A percentile compares a stretch with the other conserved stretches of the same genome.
phyloP scores from a whole-genome alignment of 2,329 filamentous ascomycete species.

The Trichophyton mentagrophytes region DNA sequence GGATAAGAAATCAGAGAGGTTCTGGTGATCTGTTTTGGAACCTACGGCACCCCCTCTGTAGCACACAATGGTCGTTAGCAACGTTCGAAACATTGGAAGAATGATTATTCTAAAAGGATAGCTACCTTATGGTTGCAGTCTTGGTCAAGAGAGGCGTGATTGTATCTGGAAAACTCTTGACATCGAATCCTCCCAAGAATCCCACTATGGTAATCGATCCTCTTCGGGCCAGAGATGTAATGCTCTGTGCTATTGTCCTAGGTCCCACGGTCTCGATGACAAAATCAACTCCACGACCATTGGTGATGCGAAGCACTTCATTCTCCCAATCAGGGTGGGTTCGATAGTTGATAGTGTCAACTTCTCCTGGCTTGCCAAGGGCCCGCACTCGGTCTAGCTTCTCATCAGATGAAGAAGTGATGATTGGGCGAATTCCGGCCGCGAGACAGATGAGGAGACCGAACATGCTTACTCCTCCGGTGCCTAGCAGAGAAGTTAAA shows the following conservation, averaged over 20 bases:
- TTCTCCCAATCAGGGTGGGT: conserved; percentile 30
- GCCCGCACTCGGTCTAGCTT: conserved; percentile 39
- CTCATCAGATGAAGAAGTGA: conserved; percentile 39
- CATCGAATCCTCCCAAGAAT: background rate
- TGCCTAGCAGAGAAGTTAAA: conserved; percentile 40
- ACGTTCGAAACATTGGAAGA: background rate
- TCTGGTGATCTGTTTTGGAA: conserved; percentile 15
- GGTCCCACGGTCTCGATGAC: conserved; percentile 35
- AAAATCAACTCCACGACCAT: conserved; percentile 37
- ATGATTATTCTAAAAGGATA: conserved; percentile 31
- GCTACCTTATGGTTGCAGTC: conserved; percentile 50
- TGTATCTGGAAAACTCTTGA: background rate
- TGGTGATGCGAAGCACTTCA: conserved; percentile 34
- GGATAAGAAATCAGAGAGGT: conserved; percentile 26
- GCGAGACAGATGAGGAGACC: conserved; percentile 22
- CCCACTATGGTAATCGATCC: background rate
- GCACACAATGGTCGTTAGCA: background rate
- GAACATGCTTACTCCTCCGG: conserved; percentile 33
- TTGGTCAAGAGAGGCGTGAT: conserved; percentile 24
- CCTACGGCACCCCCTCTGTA: background rate
- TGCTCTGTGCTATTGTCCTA: conserved; percentile 38
- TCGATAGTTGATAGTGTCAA: conserved; percentile 32
- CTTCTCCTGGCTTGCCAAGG: background rate
- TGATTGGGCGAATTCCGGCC: conserved; percentile 24
- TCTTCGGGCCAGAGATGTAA: conserved; percentile 21